A percentile compares a stretch with the other conserved stretches of the same genome.
Conservation (phyloP, 768 basidiomycete species). For the Lactarius sanguifluus region DNA sequence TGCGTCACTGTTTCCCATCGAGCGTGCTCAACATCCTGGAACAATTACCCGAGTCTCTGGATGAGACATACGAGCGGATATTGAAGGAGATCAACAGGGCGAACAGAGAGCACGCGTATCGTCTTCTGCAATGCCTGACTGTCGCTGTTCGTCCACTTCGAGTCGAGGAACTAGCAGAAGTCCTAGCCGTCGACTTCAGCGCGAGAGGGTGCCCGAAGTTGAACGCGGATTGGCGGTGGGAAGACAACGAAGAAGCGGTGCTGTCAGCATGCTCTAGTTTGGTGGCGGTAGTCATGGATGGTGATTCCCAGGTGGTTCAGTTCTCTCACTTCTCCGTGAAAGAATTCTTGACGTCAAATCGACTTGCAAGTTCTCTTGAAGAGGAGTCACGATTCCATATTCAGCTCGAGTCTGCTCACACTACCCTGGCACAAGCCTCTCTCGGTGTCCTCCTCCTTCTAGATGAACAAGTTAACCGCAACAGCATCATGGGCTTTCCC, state of each 20-base stretch:
- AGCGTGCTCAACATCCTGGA: background rate
- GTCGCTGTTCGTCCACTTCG: background rate
- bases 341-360: background rate
- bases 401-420: background rate
- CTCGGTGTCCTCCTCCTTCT: background rate
- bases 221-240: background rate
- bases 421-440: background rate
- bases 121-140: background rate
- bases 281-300: too few relatives aligned
- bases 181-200: background rate
- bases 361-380: background rate
- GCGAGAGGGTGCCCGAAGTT: background rate
- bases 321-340: too few relatives aligned
- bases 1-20: background rate
- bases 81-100: background rate
- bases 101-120: background rate
- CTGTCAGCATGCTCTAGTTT: too few relatives aligned
- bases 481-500: background rate
- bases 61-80: slow-evolving; percentile 4
- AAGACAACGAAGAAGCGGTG: background rate
- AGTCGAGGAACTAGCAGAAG: slow-evolving; percentile 1
- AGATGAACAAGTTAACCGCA: background rate
- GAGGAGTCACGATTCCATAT: background rate
- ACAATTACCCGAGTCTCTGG: background rate
- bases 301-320: too few relatives aligned